A percentile compares a stretch with the other conserved stretches of the same genome.
phyloP scores from a whole-genome alignment of 371 early-diverging fungal genomes.

The Synchytrium microbalum region DNA sequence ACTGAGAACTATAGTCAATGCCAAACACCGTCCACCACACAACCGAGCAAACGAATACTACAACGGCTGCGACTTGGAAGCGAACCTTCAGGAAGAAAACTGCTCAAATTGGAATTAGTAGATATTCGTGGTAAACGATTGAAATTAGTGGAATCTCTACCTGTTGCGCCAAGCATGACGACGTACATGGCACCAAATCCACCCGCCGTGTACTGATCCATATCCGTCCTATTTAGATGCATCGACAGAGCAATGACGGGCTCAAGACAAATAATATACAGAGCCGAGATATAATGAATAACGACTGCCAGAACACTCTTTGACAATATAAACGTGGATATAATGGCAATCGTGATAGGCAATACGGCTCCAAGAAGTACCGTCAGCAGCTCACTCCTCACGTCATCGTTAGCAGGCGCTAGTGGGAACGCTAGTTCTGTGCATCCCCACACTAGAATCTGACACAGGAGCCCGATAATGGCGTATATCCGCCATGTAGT shows the following conservation, averaged over 20 bases:
- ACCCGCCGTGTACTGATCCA: constrained; percentile 10
- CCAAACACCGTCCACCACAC: constrained; percentile 28
- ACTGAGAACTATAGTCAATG: neutral
- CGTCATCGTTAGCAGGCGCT: neutral
- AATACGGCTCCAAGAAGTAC: constrained; percentile 19
- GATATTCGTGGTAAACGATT: constrained; percentile 25
- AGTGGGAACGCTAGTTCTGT: constrained; percentile 16
- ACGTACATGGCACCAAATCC: neutral
- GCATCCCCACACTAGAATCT: constrained; percentile 15
- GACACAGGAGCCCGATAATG: constrained; percentile 15
- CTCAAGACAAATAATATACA: constrained; percentile 20
- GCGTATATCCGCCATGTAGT: constrained; percentile 25
- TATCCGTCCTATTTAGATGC: constrained; percentile 12
- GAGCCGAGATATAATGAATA: constrained; percentile 21
- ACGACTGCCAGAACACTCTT: constrained; percentile 12
- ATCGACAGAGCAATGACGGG: constrained; percentile 23
- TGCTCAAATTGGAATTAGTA: constrained; percentile 29
- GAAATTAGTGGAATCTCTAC: too few relatives aligned
- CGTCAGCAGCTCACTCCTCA: constrained; percentile 10
- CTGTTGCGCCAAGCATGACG: neutral
- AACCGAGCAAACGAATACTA: constrained; percentile 20
- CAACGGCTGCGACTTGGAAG: constrained; percentile 24
- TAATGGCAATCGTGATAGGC: constrained; percentile 15
- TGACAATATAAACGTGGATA: constrained; percentile 6
- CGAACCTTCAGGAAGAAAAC: constrained; percentile 34